A percentile compares a stretch with the other conserved stretches of the same genome.
These are phyloP conservation scores for Lactifluus piperatus DNA, from an alignment of 768 basidiomycete species.

Conservation along the genomic window DNA sequence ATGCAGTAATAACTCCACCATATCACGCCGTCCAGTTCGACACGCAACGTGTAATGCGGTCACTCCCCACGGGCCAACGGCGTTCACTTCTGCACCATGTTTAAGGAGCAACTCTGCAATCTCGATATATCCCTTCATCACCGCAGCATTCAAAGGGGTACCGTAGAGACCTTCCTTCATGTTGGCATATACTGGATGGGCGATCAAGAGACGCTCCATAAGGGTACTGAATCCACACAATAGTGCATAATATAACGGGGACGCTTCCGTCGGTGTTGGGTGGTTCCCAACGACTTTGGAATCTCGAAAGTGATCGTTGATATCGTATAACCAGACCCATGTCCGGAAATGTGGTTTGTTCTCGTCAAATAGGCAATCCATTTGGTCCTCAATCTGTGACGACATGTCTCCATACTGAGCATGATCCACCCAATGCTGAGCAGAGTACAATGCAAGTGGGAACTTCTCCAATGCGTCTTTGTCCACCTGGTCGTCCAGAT, in stretches of 20 bases:
- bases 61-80: rapidly evolving
- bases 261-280: background rate
- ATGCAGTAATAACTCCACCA: background rate
- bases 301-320: background rate
- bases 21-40: background rate
- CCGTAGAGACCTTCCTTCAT: background rate
- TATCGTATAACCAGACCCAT: slow-evolving; percentile 4
- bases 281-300: background rate
- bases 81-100: background rate
- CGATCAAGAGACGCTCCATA: background rate
- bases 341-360: background rate
- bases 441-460: background rate
- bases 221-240: background rate
- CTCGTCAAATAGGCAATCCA: background rate
- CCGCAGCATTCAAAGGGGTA: background rate
- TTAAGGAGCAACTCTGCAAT: background rate
- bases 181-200: background rate
- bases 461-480: background rate
- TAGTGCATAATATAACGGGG: background rate
- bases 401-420: background rate
- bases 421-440: slow-evolving; percentile 1
- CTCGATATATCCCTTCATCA: background rate
- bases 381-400: background rate
- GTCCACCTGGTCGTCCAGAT: background rate
- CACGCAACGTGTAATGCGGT: background rate